Evolutionary conservation across 306 rosid genomes (phyloP).

Genomic region (Rosa persica): DNA sequence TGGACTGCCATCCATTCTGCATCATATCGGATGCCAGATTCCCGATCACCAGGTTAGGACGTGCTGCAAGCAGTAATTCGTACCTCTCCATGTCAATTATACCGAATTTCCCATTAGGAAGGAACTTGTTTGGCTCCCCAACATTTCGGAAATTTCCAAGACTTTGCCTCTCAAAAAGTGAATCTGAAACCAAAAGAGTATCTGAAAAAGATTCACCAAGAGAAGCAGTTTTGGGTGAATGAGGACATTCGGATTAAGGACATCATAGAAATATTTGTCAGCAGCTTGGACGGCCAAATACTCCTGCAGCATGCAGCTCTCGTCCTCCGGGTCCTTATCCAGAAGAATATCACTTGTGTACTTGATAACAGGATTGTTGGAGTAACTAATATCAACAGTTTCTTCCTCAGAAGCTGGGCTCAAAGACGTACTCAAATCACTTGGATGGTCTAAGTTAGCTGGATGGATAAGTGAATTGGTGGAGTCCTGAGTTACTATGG

Average conservation of each 20-base stretch:
- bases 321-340: conserved; percentile 27
- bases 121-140: too few relatives aligned
- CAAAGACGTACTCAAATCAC: conserved; percentile 19
- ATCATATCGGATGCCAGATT: too few relatives aligned
- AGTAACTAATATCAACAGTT: conserved; percentile 12
- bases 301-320: conserved; percentile 17
- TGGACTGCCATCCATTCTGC: too few relatives aligned
- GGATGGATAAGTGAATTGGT: conserved; percentile 16
- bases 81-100: too few relatives aligned
- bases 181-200: background rate
- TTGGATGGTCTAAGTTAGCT: background rate
- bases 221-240: background rate
- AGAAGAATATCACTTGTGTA: conserved; percentile 30
- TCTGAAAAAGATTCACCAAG: too few relatives aligned
- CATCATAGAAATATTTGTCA: conserved; percentile 29
- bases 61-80: too few relatives aligned
- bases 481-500: conserved; percentile 27
- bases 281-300: conserved; percentile 31
- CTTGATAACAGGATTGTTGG: conserved; percentile 30
- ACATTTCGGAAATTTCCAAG: too few relatives aligned
- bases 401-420: conserved; percentile 33
- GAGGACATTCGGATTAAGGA: conserved; percentile 26
- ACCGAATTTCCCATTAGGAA: too few relatives aligned
- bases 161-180: background rate
- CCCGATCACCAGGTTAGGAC: too few relatives aligned